Base-by-base conservation (phyloP, 2,329 filamentous ascomycete species). In the Lojkania enalia region DNA sequence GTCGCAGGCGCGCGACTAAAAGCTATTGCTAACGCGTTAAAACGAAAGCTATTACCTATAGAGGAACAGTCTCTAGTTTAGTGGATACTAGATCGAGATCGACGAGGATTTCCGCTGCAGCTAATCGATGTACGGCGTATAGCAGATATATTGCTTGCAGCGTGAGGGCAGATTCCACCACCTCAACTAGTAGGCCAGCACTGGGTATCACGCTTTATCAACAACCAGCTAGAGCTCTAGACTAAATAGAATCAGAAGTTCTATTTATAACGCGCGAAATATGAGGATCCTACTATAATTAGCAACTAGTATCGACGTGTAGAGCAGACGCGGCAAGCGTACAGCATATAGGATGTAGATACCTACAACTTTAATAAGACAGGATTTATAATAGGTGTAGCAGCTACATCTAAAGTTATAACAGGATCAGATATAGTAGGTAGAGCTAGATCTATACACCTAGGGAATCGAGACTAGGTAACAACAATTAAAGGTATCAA, bases 401-500 rank as follows among this genome's bases (percentile, higher is more conserved):
- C n/a, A n/a, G n/a, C n/a, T n/a, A n/a, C n/a, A n/a, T n/a, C n/a
- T n/a, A n/a, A n/a, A n/a, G n/a, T n/a, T n/a, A n/a, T n/a, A n/a
- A n/a, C n/a, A n/a, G n/a, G n/a, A n/a, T n/a, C n/a, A n/a, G n/a
- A n/a, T n/a, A n/a, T n/a, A n/a, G n/a, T n/a, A n/a, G n/a, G n/a
- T n/a, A n/a, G n/a, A n/a, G n/a, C n/a, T n/a, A n/a, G n/a, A n/a
- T n/a, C n/a, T n/a, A n/a, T n/a, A n/a, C n/a, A n/a, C n/a, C n/a
- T n/a, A n/a, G n/a, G n/a, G n/a, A n/a, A n/a, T n/a, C 20, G 25
- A 9, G 30, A 52, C 3, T 51, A 23, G 46, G 36, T 49, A 9
- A 52, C 32, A 35, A 39, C 33, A 37, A 52, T 46, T 42, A 31
- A 52, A 32, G n/a, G 39, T 40, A 42, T 52, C 20, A 40, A 41